A percentile compares a stretch with the other conserved stretches of the same genome.
These are phyloP conservation scores for Rhododendron ferrugineum DNA, from an alignment of 148 eudicot species.

Conservation along the genomic window DNA sequence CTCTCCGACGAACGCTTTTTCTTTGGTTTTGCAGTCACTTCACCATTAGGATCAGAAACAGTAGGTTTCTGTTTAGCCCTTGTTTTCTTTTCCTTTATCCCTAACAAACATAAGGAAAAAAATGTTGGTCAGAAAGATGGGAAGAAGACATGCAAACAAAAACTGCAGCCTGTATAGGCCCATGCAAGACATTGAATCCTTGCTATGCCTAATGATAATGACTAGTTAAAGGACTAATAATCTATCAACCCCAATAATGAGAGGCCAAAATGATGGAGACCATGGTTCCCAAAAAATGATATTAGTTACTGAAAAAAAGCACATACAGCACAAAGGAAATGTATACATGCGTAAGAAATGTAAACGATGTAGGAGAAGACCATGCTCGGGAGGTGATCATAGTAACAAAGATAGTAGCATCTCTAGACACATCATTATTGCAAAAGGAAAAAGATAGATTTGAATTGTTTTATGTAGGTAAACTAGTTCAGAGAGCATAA, in stretches of 20 bases:
- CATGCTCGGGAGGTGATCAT: background rate
- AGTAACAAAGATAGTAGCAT: background rate
- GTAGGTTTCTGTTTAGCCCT: background rate
- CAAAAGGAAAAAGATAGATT: no score
- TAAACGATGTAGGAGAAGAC: background rate
- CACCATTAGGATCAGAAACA: conserved; percentile 4
- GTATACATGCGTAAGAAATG: background rate
- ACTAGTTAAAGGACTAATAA: background rate
- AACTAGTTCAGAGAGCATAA: background rate
- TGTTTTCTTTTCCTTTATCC: conserved; percentile 12
- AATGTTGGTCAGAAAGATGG: background rate
- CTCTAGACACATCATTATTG: no score
- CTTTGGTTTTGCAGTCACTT: conserved; percentile 9
- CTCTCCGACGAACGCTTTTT: conserved; percentile 6
- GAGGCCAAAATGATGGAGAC: background rate
- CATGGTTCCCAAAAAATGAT: background rate
- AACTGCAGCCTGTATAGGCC: background rate
- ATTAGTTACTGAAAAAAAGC: background rate
- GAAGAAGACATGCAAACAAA: background rate
- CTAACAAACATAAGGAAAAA: background rate
- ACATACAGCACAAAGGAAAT: background rate
- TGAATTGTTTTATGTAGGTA: no score
- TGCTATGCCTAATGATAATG: background rate
- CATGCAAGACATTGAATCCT: background rate
- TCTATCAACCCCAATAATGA: background rate